Percentiles rank a stretch among this genome's conserved stretches.
phyloP scores from a whole-genome alignment of 768 basidiomycete species.

The Hortiboletus campestris region DNA sequence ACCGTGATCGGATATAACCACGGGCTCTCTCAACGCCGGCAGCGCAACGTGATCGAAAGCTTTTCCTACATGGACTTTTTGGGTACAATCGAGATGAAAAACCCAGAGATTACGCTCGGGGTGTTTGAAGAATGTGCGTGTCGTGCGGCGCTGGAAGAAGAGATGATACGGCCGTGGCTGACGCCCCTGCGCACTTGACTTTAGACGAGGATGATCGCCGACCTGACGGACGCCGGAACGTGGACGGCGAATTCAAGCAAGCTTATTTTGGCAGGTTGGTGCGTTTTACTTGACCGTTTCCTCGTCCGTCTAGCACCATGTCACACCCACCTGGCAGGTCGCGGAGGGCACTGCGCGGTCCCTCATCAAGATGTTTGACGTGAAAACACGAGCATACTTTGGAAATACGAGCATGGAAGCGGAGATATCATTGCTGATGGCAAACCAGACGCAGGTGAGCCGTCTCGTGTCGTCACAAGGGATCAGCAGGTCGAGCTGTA shows the following conservation, averaged over 20 bases:
- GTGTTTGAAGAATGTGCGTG: conserved; percentile 86
- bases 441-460: conserved; percentile 87
- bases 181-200: background rate
- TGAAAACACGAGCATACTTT: conserved; percentile 87
- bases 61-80: conserved; percentile 84
- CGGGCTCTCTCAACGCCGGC: conserved; percentile 64
- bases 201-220: conserved; percentile 53
- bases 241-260: conserved; percentile 65
- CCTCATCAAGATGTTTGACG: conserved; percentile 69
- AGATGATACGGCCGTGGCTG: background rate
- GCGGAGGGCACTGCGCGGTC: conserved; percentile 65
- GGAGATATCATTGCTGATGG: conserved; percentile 93
- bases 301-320: background rate
- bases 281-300: conserved; percentile 29
- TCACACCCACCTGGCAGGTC: conserved; percentile 36
- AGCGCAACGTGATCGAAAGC: conserved; percentile 66
- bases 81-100: conserved; percentile 80
- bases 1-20: conserved; percentile 72
- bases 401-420: conserved; percentile 99
- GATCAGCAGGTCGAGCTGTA: background rate
- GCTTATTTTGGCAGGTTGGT: conserved; percentile 90
- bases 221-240: conserved; percentile 49
- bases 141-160: background rate
- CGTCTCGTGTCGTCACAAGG: background rate
- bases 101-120: conserved; percentile 68